These are phyloP conservation scores for Fusarium keratoplasticum DNA, from an alignment of 2,329 filamentous ascomycete species.

Conservation along the genomic window DNA sequence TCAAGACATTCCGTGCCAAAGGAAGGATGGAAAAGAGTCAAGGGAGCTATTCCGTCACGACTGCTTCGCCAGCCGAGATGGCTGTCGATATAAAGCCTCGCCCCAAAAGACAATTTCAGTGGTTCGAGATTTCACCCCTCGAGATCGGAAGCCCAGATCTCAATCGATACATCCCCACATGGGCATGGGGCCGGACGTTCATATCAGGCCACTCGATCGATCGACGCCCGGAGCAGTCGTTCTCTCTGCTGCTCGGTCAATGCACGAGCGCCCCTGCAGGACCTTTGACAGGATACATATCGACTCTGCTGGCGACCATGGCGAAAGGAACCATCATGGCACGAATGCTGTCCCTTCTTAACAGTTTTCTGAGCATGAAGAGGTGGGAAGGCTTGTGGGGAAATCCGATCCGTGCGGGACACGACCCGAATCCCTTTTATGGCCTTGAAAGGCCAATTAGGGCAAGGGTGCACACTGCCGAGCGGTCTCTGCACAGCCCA, in stretches of 20 bases:
- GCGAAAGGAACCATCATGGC: conserved; percentile 34
- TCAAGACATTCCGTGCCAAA: conserved; percentile 6
- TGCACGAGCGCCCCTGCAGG: conserved; percentile 39
- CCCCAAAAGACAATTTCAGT: conserved; percentile 26
- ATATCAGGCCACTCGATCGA: conserved; percentile 34
- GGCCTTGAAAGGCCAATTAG: conserved; percentile 13
- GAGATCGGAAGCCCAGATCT: conserved; percentile 36
- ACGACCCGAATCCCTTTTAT: conserved; percentile 42
- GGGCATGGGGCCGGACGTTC: conserved; percentile 41
- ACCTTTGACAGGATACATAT: conserved; percentile 33
- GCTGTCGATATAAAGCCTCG: rapidly evolving
- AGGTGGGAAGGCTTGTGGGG: conserved; percentile 36
- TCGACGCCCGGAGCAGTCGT: conserved; percentile 32
- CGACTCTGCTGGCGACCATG: conserved; percentile 25
- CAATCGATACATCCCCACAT: conserved; percentile 35
- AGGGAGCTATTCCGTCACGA: rapidly evolving
- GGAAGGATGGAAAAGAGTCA: not conserved
- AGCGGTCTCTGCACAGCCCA: rapidly evolving
- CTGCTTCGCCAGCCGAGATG: rapidly evolving
- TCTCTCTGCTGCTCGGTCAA: conserved; percentile 33
- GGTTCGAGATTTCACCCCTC: conserved; percentile 39
- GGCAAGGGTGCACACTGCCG: not conserved
- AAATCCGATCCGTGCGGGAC: conserved; percentile 38
- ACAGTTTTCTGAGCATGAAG: conserved; percentile 25
- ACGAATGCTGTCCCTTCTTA: conserved; percentile 5